Percentiles rank a stretch among this genome's conserved stretches.
phyloP scores from a whole-genome alignment of 2,329 filamentous ascomycete species.

The Xylariaceae sp. region DNA sequence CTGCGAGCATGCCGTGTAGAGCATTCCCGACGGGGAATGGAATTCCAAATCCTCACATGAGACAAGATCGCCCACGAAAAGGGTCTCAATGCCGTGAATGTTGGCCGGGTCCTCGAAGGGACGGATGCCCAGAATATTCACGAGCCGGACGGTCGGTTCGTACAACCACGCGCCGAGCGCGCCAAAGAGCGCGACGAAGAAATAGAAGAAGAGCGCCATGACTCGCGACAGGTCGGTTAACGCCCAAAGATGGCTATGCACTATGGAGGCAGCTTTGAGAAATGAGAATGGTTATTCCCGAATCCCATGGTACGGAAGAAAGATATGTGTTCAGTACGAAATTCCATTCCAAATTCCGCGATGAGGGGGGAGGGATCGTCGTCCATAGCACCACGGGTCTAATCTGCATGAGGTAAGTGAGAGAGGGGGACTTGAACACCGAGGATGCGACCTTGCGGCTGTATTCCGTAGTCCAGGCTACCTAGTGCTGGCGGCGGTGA shows the following conservation, averaged over 20 bases:
- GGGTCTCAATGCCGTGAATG: conserved; percentile 24
- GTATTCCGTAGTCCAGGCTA: background rate
- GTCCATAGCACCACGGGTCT: background rate
- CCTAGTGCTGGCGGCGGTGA: too few species aligned
- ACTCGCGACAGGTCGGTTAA: background rate
- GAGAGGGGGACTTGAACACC: background rate
- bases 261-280: background rate
- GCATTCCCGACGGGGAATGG: conserved; percentile 40
- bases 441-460: background rate
- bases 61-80: conserved; percentile 44
- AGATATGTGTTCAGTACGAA: background rate
- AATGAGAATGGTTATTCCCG: background rate
- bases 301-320: too few species aligned
- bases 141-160: conserved; percentile 16
- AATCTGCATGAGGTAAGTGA: background rate
- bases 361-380: background rate
- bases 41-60: conserved; percentile 59
- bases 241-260: background rate
- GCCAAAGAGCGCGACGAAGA: conserved; percentile 18
- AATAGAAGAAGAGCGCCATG: conserved; percentile 22
- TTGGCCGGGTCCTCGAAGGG: conserved; percentile 18
- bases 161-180: conserved; percentile 22
- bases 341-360: background rate
- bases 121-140: conserved; percentile 19
- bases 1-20: conserved; percentile 56